Percentiles rank a stretch among this genome's conserved stretches.
phyloP scores from a whole-genome alignment of 768 basidiomycete species.

The Serendipita vermifera region DNA sequence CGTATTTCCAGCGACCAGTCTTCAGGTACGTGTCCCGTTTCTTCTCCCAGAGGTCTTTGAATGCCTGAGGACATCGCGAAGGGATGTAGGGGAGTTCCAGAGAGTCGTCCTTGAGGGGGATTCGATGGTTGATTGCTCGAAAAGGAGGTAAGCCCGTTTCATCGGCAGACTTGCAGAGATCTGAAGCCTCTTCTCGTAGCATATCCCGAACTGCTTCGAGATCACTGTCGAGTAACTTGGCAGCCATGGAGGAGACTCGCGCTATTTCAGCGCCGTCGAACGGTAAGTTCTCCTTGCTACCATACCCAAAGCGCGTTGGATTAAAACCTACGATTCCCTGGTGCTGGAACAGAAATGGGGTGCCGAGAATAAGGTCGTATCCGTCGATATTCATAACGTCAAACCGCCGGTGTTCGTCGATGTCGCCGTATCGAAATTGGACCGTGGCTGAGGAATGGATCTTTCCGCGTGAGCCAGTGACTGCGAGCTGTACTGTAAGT shows the following conservation, averaged over 20 bases:
- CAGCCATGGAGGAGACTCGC: constrained; percentile 5
- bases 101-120: not conserved
- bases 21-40: constrained; percentile 20
- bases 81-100: not conserved
- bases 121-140: constrained; percentile 9
- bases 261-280: not conserved
- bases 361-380: constrained; percentile 6
- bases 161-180: constrained; percentile 10
- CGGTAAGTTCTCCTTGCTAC: not conserved
- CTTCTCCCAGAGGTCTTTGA: not conserved
- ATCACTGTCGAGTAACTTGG: constrained; percentile 4
- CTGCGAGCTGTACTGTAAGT: constrained; percentile 13
- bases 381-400: constrained; percentile 3
- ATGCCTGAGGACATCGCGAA: constrained; percentile 6
- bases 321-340: not conserved
- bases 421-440: constrained; percentile 11
- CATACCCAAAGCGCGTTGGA: not conserved
- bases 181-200: constrained; percentile 10
- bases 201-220: constrained; percentile 8
- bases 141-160: constrained; percentile 10
- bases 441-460: constrained; percentile 8
- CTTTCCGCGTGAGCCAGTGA: constrained; percentile 9
- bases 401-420: not conserved
- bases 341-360: constrained; percentile 3
- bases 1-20: constrained; percentile 24